A percentile compares a stretch with the other conserved stretches of the same genome.
Evolutionary conservation across 805 yeast species (phyloP).

Genomic region (Candida coquimbonensis): DNA sequence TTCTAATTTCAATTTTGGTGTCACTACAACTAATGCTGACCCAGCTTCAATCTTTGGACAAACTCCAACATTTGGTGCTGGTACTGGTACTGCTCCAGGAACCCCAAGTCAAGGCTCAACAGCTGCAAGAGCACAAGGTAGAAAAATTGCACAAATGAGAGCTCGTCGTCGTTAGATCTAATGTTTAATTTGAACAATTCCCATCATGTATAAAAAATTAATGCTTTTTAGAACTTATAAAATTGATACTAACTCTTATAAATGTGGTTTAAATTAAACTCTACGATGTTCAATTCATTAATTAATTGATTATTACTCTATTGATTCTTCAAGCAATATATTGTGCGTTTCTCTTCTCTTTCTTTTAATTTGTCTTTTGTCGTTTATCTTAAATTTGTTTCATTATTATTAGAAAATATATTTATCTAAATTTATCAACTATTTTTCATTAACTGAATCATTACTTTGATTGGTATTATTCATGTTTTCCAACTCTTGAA

Average conservation of each 20-base stretch:
- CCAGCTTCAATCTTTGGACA: slow-evolving; percentile 11
- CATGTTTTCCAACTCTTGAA: slow-evolving; percentile 34
- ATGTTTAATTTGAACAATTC: neutral
- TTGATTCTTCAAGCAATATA: no score
- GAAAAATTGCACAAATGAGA: slow-evolving; percentile 23
- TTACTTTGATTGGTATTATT: neutral
- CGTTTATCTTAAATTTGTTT: neutral
- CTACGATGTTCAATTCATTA: no score
- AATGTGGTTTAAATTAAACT: no score
- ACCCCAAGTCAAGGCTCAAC: slow-evolving; percentile 12
- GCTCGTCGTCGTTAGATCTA: slow-evolving; percentile 18
- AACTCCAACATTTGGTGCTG: slow-evolving; percentile 3
- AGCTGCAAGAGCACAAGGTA: slow-evolving; percentile 11
- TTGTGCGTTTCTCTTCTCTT: neutral
- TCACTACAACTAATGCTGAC: slow-evolving; percentile 2
- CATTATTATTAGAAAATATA: no score
- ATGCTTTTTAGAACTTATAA: no score
- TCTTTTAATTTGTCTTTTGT: neutral
- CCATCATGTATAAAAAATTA: no score
- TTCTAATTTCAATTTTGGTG: slow-evolving; percentile 4
- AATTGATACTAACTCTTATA: no score
- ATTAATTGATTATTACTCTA: no score
- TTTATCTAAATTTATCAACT: no score
- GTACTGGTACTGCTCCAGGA: slow-evolving; percentile 12
- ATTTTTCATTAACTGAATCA: no score